phyloP scores from a whole-genome alignment of 2,329 filamentous ascomycete species.

The Westerdykella sp. region DNA sequence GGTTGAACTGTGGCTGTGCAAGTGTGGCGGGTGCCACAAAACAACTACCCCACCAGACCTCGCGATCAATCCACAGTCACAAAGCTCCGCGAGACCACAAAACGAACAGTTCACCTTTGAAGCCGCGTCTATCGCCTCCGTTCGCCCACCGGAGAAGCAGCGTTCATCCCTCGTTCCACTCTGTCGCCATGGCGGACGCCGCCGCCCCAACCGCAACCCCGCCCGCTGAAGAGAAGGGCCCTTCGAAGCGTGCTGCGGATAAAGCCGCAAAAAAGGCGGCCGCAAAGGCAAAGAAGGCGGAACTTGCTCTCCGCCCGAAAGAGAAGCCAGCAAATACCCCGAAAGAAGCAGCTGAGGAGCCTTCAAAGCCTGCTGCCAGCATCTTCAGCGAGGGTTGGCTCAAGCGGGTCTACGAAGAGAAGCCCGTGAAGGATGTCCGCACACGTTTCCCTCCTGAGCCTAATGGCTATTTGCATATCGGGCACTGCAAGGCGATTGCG shows the following conservation, averaged over 20 bases:
- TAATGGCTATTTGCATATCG: slow-evolving; percentile 89
- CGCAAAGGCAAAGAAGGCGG: slow-evolving; percentile 37
- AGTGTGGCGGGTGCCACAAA: too few species aligned
- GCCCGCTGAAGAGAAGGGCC: slow-evolving; percentile 30
- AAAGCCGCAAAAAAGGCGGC: slow-evolving; percentile 47
- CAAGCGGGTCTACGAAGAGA: slow-evolving; percentile 46
- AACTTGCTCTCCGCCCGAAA: slow-evolving; percentile 39
- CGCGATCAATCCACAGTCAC: too few species aligned
- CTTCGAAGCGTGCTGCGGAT: slow-evolving; percentile 45
- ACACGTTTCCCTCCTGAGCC: slow-evolving; percentile 56
- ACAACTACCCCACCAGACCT: background rate
- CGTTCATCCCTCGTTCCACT: too few species aligned
- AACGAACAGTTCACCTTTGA: too few species aligned
- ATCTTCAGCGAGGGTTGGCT: slow-evolving; percentile 48
- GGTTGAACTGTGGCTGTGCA: too few species aligned
- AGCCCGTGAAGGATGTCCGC: slow-evolving; percentile 41
- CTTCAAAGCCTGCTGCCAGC: slow-evolving; percentile 21
- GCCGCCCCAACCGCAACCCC: slow-evolving; percentile 2
- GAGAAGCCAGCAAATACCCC: slow-evolving; percentile 10
- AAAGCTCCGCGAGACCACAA: too few species aligned
- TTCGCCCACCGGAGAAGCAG: too few species aligned
- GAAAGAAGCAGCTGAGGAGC: slow-evolving; percentile 3
- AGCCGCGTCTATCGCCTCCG: too few species aligned
- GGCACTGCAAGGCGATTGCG: slow-evolving; percentile 90
- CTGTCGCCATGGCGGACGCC: background rate